These are phyloP conservation scores for Amyloporia xantha DNA, from an alignment of 768 basidiomycete genomes.

Conservation along the genomic window DNA sequence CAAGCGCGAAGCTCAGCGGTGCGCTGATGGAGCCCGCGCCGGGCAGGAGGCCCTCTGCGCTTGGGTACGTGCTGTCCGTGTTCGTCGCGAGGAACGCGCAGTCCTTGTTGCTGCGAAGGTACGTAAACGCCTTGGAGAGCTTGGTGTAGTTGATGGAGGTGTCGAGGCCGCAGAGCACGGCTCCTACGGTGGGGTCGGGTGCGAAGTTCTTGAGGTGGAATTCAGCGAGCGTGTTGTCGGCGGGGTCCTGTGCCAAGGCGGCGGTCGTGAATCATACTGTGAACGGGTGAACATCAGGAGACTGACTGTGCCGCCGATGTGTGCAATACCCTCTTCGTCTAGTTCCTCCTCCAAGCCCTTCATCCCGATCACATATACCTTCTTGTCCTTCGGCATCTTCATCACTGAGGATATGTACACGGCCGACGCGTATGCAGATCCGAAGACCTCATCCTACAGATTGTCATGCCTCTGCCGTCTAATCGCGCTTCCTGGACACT, in stretches of 20 bases:
- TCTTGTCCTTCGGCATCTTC: slow-evolving; percentile 84
- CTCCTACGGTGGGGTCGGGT: slow-evolving; percentile 75
- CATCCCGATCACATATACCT: slow-evolving; percentile 94
- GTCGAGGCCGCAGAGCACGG: slow-evolving; percentile 93
- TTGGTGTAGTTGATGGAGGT: slow-evolving; percentile 88
- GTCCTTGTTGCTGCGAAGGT: slow-evolving; percentile 71
- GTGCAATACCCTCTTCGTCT: slow-evolving; percentile 73
- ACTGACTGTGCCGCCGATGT: slow-evolving; percentile 80
- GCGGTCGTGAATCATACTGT: too few species aligned
- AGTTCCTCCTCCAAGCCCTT: slow-evolving; percentile 90
- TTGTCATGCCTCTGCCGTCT: neutral
- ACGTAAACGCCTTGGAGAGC: slow-evolving; percentile 86
- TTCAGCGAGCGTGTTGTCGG: slow-evolving; percentile 66
- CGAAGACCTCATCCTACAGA: slow-evolving; percentile 87
- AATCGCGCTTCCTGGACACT: slow-evolving; percentile 23
- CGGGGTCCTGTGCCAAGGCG: slow-evolving; percentile 57
- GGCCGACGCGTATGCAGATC: slow-evolving; percentile 84
- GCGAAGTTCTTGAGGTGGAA: slow-evolving; percentile 67
- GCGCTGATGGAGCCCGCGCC: slow-evolving; percentile 84
- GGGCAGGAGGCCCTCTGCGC: slow-evolving; percentile 64
- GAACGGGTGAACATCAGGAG: too few species aligned
- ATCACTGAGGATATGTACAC: slow-evolving; percentile 85
- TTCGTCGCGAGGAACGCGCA: slow-evolving; percentile 90
- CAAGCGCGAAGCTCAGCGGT: slow-evolving; percentile 68
- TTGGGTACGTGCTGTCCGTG: slow-evolving; percentile 88